phyloP scores from a whole-genome alignment of 176 grass and related monocot species.

The Melocanna baccifera region DNA sequence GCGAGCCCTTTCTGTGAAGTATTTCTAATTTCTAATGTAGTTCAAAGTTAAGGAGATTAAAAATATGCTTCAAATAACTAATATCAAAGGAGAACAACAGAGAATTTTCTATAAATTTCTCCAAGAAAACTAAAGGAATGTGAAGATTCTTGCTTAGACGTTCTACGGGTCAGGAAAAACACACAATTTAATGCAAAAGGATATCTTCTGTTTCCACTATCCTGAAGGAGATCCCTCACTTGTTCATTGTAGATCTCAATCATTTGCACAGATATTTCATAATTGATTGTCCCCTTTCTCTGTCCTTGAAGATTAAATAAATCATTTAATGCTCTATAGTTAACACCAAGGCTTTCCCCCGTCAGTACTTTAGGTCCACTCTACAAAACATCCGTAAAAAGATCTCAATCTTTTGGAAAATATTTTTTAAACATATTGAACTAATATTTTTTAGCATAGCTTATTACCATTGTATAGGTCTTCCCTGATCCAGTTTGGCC shows the following conservation, averaged over 20 bases:
- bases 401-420: neutral
- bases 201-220: conserved; percentile 78
- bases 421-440: neutral
- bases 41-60: conserved; percentile 53
- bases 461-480: conserved; percentile 86
- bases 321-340: conserved; percentile 91
- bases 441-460: neutral
- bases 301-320: conserved; percentile 68
- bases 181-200: conserved; percentile 44
- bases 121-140: neutral
- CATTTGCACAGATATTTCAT: conserved; percentile 91
- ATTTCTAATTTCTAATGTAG: conserved; percentile 87
- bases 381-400: conserved; percentile 44
- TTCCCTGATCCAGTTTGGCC: conserved; percentile 96
- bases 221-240: conserved; percentile 83
- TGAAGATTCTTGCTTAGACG: neutral
- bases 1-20: conserved; percentile 71
- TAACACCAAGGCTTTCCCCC: conserved; percentile 61
- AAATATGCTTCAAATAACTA: conserved; percentile 14
- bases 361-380: conserved; percentile 74
- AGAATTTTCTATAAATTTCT: neutral
- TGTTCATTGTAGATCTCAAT: conserved; percentile 98
- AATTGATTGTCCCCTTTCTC: conserved; percentile 62
- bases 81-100: conserved; percentile 10
- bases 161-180: neutral